Evolutionary conservation across 306 rosid genomes (phyloP), one percentile per base, ranked within the genome.

Genomic region (Rubus parviflorus): DNA sequence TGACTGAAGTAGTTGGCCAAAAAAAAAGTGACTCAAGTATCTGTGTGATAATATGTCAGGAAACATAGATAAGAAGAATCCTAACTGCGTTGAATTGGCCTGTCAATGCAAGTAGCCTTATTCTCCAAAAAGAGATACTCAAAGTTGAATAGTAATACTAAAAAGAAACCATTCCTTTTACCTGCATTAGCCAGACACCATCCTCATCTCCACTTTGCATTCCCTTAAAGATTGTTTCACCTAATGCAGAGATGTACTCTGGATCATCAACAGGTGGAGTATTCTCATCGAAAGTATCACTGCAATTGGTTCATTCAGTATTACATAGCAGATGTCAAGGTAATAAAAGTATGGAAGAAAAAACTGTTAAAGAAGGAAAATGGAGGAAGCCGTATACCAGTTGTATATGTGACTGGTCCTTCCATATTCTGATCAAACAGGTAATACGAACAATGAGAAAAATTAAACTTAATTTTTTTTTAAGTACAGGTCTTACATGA

Each of bases 171-270:
- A 45, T 40, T 61, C 42, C 6, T 46, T 81, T 72, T 45, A 94
- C 98, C 94, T 94, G 98, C 98, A 94, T 94, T 82, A 91, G 85
- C 98, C 98, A 91, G 73, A 94, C 88, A 79, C 93, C 94, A 19
- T 86, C 86, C 53, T 69, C 48, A 81, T 94, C 98, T 75, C 98
- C 97, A 46, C 86, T 84, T 86, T 87, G 90, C 94, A 94, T 86
- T 80, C 96, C 98, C 75, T 80, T 86, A 77, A 87, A 94, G 78
- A 73, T 89, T 84, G 96, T 87, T 41, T 92, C 88, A 60, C 96
- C 98, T 51, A 94, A 82, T 68, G 97, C 84, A 82, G 97, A 94
- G 73, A 91, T 91, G 87, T 90, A 94, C 73, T 85, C 86, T 38
- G 94, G 94, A 74, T 87, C 93, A 84, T 91, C 97, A 70, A 76